Conservation (phyloP, 805 yeast genomes). For the Barnettozyma wickerhamii region DNA sequence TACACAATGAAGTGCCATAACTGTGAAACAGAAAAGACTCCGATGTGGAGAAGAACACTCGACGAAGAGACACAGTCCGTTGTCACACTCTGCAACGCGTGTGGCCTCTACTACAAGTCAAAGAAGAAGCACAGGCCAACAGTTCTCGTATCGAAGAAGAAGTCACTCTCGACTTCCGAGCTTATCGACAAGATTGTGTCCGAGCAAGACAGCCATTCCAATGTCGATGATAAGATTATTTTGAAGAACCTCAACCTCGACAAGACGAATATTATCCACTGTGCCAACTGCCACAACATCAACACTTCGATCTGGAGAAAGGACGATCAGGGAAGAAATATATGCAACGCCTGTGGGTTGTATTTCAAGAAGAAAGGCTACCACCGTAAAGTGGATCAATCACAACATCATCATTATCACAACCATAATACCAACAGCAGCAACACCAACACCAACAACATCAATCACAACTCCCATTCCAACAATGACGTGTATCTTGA, state of each 20-base stretch:
- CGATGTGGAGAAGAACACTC: constrained; percentile 73
- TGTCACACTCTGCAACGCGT: constrained; percentile 74
- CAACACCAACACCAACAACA: too few species aligned
- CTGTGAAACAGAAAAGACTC: constrained; percentile 79
- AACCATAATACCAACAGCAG: too few species aligned
- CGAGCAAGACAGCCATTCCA: background rate
- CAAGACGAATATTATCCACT: constrained; percentile 27
- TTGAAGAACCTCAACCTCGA: constrained; percentile 10
- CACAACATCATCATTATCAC: too few species aligned
- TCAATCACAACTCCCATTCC: too few species aligned
- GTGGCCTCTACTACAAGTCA: constrained; percentile 70
- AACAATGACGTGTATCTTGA: constrained; percentile 17
- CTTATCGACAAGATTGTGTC: constrained; percentile 9
- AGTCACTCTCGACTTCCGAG: constrained; percentile 11
- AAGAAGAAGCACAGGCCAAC: constrained; percentile 77
- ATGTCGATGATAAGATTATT: constrained; percentile 1
- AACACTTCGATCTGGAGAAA: constrained; percentile 95
- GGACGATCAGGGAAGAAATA: constrained; percentile 80
- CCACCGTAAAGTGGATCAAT: constrained; percentile 15
- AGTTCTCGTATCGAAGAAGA: constrained; percentile 40
- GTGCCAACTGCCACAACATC: constrained; percentile 84
- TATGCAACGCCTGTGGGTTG: constrained; percentile 94
- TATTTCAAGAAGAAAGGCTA: constrained; percentile 51
- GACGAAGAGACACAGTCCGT: constrained; percentile 68
- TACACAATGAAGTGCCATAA: constrained; percentile 31